A percentile compares a stretch with the other conserved stretches of the same genome.
Evolutionary conservation across 192 early-diverging fungal species (phyloP).

Genomic region (Allomyces arbusculus): DNA sequence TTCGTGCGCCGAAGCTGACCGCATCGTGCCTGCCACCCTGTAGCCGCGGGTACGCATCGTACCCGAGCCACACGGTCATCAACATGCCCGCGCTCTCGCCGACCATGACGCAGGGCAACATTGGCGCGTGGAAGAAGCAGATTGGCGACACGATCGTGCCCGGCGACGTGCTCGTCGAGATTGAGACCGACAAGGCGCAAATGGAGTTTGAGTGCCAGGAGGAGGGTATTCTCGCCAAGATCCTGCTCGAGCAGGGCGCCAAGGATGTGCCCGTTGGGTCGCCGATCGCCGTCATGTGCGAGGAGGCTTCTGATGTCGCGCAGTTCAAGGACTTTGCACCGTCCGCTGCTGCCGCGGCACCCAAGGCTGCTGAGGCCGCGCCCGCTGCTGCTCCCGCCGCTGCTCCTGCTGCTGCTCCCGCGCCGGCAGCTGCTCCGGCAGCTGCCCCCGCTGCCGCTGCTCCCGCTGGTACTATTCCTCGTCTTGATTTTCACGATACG

Average conservation of each 20-base stretch:
- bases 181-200: constrained; percentile 98
- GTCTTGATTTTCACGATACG: neutral
- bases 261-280: constrained; percentile 76
- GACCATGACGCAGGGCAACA: constrained; percentile 90
- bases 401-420: constrained; percentile 15
- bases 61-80: constrained; percentile 63
- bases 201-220: constrained; percentile 99
- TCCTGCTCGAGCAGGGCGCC: constrained; percentile 56
- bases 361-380: constrained; percentile 10
- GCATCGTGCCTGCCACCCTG: neutral
- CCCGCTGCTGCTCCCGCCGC: constrained; percentile 12
- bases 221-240: constrained; percentile 88
- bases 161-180: constrained; percentile 85
- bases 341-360: constrained; percentile 23
- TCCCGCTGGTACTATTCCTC: neutral
- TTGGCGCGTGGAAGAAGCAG: constrained; percentile 84
- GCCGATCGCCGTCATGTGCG: constrained; percentile 80
- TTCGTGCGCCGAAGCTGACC: neutral
- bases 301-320: constrained; percentile 66
- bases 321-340: constrained; percentile 61
- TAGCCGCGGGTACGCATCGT: constrained; percentile 7
- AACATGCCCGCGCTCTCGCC: constrained; percentile 97
- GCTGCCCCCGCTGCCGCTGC: neutral
- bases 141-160: constrained; percentile 72
- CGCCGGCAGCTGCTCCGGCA: constrained; percentile 16